phyloP scores from a whole-genome alignment of 2,329 filamentous ascomycete species.

The Talaromyces sp. region DNA sequence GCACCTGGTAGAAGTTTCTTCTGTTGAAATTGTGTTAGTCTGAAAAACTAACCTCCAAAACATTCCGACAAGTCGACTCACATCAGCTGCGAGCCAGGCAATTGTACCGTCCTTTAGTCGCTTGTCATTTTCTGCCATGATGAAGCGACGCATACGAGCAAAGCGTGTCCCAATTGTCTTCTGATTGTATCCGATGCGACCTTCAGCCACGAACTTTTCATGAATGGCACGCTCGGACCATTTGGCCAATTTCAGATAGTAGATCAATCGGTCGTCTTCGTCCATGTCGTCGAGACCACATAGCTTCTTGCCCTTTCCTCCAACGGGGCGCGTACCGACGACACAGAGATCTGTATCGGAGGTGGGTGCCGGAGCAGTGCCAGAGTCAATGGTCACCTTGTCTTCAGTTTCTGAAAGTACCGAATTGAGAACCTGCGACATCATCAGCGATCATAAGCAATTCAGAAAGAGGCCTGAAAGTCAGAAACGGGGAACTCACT shows the following conservation, averaged over 20 bases:
- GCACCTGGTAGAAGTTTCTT: conserved; percentile 6
- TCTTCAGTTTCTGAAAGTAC: neutral
- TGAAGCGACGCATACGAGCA: conserved; percentile 42
- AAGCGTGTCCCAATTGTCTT: conserved; percentile 51
- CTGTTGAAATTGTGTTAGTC: conserved; percentile 39
- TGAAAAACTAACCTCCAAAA: neutral
- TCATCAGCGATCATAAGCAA: neutral
- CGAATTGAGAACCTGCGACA: neutral
- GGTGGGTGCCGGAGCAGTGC: neutral
- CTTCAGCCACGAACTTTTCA: conserved; percentile 40
- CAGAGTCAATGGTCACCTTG: neutral
- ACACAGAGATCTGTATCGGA: conserved; percentile 47
- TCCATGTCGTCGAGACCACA: conserved; percentile 39
- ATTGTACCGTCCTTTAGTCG: conserved; percentile 46
- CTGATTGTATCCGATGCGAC: conserved; percentile 42
- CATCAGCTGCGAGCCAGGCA: conserved; percentile 51
- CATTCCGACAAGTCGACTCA: conserved; percentile 21
- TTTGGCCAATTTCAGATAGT: conserved; percentile 28
- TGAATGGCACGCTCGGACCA: conserved; percentile 44
- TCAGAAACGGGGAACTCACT: neutral
- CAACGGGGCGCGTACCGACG: conserved; percentile 38
- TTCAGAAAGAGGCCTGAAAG: too few species aligned
- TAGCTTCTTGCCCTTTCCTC: conserved; percentile 40
- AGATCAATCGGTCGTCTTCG: conserved; percentile 45
- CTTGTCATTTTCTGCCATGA: conserved; percentile 44